phyloP scores from a whole-genome alignment of 1,139 yeast genomes.

The Geotrichum cucujoidarum region DNA sequence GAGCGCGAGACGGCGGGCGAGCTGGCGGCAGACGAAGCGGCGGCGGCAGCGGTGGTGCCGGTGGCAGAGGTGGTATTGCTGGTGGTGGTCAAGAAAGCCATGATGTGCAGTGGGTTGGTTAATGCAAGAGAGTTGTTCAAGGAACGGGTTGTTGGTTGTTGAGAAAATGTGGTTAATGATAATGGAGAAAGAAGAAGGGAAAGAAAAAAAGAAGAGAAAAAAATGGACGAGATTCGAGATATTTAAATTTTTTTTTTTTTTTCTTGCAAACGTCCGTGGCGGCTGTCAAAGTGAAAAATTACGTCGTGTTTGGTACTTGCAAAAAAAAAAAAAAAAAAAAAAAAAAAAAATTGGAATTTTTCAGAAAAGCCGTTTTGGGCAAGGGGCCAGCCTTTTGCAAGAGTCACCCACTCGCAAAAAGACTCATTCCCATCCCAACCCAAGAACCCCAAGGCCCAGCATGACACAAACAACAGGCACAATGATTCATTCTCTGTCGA shows the following conservation, averaged over 20 bases:
- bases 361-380: neutral
- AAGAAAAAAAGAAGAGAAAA: neutral
- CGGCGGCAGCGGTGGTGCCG: conserved; percentile 1
- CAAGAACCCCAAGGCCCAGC: too few species aligned
- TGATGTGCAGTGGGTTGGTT: neutral
- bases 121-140: neutral
- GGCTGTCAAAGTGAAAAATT: too few species aligned
- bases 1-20: neutral
- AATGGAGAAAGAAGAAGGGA: neutral
- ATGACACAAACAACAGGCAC: too few species aligned
- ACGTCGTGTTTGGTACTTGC: too few species aligned
- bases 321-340: too few species aligned
- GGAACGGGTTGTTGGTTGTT: too few species aligned
- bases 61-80: conserved; percentile 1
- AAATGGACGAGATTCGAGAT: neutral
- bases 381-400: neutral
- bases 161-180: neutral
- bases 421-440: too few species aligned
- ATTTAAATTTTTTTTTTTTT: neutral
- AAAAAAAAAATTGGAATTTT: neutral
- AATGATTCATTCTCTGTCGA: too few species aligned
- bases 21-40: neutral
- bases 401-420: neutral
- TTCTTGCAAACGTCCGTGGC: neutral
- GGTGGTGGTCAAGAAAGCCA: conserved; percentile 9